Evolutionary conservation across 352 stramenopile genomes (phyloP), one percentile per base, ranked within the genome.

Genomic region (Stramenopiles sp.): DNA sequence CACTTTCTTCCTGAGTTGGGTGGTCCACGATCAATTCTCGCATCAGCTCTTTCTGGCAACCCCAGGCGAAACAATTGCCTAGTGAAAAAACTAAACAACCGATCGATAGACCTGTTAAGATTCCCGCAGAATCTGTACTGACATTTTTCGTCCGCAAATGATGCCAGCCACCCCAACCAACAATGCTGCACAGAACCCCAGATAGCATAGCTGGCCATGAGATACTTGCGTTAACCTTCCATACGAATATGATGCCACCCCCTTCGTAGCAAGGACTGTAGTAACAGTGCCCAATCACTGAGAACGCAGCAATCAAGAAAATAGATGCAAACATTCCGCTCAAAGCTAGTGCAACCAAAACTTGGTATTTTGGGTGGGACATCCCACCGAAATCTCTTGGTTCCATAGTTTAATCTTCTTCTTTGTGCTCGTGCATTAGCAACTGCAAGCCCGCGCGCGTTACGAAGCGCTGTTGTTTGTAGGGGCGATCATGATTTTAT

Each of bases 1-100:
- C 22, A 71, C 55, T 71, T 71, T 71, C 55, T 71, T 71, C 55
- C 55, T 71, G 55, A 22, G 55, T 71, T 71, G 55, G 55, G 55
- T 71, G 55, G 55, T 71, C 55, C 55, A 25, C 27, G 22, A 71
- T 71, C 55, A 71, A 71, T 27, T 71, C 55, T 27, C 27, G 55
- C 55, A 71, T 71, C 22, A 71, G 22, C 22, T 25, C 27, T 25
- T 71, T 71, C 27, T 71, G 22, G 22, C 22, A 25, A 22, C 55
- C 55, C 55, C 55, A 71, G 22, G 55, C 27, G 55, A 22, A 71
- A 71, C 55, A 71, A 71, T 71, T 71, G 55, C 55, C 22, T 25
- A 71, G 27, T 71, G 55, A 22, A 71, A 22, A 71, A 22, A 71
- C 55, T 27, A 71, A 27, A 25, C 55, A 22, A 22, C 55, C 22